Conservation (phyloP, 75 land plant genomes). For the Pseudotsuga menziesii region DNA sequence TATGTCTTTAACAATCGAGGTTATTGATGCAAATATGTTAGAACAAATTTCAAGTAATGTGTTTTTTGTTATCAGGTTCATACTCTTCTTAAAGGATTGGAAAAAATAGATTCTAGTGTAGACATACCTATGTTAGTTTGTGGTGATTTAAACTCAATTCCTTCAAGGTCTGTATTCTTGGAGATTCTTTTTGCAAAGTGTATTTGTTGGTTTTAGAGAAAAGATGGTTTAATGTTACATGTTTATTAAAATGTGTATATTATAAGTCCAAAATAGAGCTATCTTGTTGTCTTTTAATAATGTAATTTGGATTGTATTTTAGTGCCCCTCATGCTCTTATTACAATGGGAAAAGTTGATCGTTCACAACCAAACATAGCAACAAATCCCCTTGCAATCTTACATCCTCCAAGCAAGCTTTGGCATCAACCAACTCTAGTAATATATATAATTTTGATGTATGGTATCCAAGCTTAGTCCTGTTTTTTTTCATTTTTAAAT, state of each 20-base stretch:
- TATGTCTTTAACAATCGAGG: neutral
- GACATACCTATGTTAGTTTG: constrained; percentile 98
- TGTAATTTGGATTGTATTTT: constrained; percentile 15
- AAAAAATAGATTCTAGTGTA: constrained; percentile 94
- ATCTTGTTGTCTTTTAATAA: neutral
- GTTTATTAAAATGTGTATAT: neutral
- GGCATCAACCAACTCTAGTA: constrained; percentile 83
- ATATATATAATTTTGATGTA: neutral
- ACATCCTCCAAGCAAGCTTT: constrained; percentile 74
- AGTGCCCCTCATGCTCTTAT: constrained; percentile 96
- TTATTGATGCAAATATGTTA: neutral
- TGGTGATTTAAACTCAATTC: constrained; percentile 96
- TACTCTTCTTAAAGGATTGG: constrained; percentile 90
- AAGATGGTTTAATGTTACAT: neutral
- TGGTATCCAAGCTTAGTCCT: neutral
- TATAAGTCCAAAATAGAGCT: too few species aligned
- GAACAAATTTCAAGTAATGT: neutral
- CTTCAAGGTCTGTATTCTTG: constrained; percentile 70
- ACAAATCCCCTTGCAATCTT: constrained; percentile 80
- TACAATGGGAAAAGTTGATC: constrained; percentile 84
- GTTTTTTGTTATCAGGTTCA: constrained; percentile 53
- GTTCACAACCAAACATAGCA: constrained; percentile 67
- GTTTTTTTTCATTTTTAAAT: neutral
- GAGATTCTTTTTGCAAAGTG: neutral
- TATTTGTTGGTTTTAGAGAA: neutral